Conservation (phyloP, 306 rosid species). For the Herpetospermum pedunculosum region DNA sequence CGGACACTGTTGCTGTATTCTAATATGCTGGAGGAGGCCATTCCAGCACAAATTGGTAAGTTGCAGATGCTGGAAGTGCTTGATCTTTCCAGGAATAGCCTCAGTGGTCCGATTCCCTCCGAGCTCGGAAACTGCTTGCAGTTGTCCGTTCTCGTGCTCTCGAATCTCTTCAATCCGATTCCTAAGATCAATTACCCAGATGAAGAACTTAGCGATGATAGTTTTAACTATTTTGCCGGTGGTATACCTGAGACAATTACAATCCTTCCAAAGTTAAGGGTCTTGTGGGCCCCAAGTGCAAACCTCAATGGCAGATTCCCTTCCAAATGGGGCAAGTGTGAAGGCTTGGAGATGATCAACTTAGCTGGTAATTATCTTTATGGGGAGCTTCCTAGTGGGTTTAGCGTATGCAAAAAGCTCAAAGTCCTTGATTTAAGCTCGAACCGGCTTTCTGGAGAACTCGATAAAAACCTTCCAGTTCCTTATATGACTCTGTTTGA, state of each 20-base stretch:
- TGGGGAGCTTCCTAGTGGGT: conserved; percentile 47
- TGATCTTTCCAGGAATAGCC: conserved; percentile 82
- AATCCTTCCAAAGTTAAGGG: conserved; percentile 51
- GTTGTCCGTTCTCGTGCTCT: conserved; percentile 62
- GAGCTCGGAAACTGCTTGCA: conserved; percentile 59
- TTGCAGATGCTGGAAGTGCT: conserved; percentile 51
- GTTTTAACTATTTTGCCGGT: conserved; percentile 66
- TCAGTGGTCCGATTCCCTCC: conserved; percentile 45
- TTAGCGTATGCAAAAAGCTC: conserved; percentile 52
- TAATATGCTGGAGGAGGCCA: conserved; percentile 49
- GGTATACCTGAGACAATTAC: conserved; percentile 47
- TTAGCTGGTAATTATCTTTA: conserved; percentile 54
- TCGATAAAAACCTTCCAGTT: conserved; percentile 37
- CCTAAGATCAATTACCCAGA: conserved; percentile 18
- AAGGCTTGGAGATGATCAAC: conserved; percentile 60
- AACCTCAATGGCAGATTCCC: conserved; percentile 53
- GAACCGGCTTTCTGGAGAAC: conserved; percentile 54
- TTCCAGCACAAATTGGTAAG: conserved; percentile 54
- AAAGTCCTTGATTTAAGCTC: conserved; percentile 55
- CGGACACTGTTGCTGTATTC: conserved; percentile 55
- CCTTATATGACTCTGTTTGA: conserved; percentile 76
- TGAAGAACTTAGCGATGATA: conserved; percentile 32
- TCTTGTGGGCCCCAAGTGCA: conserved; percentile 84
- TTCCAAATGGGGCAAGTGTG: conserved; percentile 53
- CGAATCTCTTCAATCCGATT: conserved; percentile 47